Base-by-base conservation (phyloP, 345 rosid species). In the Corchorus olitorius region DNA sequence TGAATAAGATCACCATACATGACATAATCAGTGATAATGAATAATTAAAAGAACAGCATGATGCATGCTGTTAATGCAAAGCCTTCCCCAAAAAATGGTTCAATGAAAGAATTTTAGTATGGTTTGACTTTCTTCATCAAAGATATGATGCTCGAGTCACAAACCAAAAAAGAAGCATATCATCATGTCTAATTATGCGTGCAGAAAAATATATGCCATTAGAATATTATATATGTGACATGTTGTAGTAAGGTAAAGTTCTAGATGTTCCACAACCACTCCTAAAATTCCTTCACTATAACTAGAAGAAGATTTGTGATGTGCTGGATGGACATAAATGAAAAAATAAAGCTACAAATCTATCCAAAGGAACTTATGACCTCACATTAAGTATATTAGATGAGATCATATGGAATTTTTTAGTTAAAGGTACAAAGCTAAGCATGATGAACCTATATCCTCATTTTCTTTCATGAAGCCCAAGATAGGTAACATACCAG, bases 361-460 rank as follows among this genome's bases (percentile, higher is more conserved):
- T 55, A 54, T 71, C n/a, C 75, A 54, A 39, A 53, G 75, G 75
- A 69, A 69, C 34, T 45, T 17, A 66, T 20, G 71, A 45, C 54
- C 35, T 66, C 71, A 46, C 46, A 53, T 48, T 48, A 68, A 48
- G 58, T 53, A 12, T 70, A 71, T 71, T 17, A 52, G 17, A 10
- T 12, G 49, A 5, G 12, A 35, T 35, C 63, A 71, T 37, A 5
- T n/a, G 35, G 63, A 19, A n/a, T 19, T 70, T n/a, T 58, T 55
- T 39, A 56, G 59, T 69, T 68, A 3, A 67, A 67, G 72, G 37
- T 49, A 33, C 72, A 48, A 20, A 55, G 56, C 55, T 49, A 34
- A 46, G 19, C 15, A 67, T 70, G 22, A 34, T 50, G 27, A 52
- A 4, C 17, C 14, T 70, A 54, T n/a, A 37, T 34, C n/a, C 72